Evolutionary conservation across 2,329 filamentous ascomycete genomes (phyloP).

Genomic region (Monilinia fructicola): DNA sequence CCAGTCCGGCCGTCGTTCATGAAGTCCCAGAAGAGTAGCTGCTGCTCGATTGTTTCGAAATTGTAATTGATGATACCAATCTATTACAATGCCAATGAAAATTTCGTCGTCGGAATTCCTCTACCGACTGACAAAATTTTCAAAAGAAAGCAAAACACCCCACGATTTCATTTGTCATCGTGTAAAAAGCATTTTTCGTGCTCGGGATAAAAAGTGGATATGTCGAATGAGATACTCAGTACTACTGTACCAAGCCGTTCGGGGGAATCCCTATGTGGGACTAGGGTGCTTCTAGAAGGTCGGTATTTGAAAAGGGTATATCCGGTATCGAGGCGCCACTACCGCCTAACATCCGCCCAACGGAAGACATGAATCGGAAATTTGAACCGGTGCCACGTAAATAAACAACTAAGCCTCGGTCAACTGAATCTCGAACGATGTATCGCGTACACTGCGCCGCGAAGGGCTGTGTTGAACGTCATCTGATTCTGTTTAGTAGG

Average conservation of each 20-base stretch:
- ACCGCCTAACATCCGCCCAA: conserved; percentile 14
- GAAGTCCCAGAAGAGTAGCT: background rate
- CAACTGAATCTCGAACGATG: background rate
- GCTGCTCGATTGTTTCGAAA: background rate
- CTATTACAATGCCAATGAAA: background rate
- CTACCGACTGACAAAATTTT: conserved; percentile 17
- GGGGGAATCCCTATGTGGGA: conserved; percentile 4
- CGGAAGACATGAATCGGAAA: background rate
- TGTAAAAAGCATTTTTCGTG: conserved; percentile 14
- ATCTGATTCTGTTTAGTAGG: conserved; percentile 24
- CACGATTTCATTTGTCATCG: conserved; percentile 20
- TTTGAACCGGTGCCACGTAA: background rate
- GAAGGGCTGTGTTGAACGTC: background rate
- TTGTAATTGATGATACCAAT: background rate
- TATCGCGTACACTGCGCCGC: background rate
- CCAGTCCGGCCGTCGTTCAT: background rate
- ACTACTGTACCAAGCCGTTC: background rate
- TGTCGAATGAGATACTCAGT: conserved; percentile 2
- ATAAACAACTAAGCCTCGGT: background rate
- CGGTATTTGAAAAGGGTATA: conserved; percentile 13
- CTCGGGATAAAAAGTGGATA: conserved; percentile 17
- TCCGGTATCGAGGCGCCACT: conserved; percentile 5
- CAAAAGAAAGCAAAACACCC: background rate
- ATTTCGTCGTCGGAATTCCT: conserved; percentile 14
- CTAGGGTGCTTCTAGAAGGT: conserved; percentile 19